Evolutionary conservation across 257 asterid genomes (phyloP).

Genomic region (Craterostigma plantagineum): DNA sequence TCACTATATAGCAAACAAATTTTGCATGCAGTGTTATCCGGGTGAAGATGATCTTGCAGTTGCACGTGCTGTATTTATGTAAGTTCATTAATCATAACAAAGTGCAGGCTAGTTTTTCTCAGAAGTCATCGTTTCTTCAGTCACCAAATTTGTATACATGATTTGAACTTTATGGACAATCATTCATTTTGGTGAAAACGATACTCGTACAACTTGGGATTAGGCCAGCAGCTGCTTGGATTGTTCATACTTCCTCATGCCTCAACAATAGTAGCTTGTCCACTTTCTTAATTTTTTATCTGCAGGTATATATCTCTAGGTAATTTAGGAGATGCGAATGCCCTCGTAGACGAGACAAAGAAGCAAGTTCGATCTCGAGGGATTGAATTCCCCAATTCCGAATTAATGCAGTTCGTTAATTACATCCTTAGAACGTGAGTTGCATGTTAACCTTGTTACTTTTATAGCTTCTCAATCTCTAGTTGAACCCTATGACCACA

Average conservation of each 20-base stretch:
- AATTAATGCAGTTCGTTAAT: slow-evolving; percentile 51
- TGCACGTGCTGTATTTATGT: slow-evolving; percentile 84
- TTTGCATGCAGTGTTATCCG: slow-evolving; percentile 76
- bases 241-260: too few species aligned
- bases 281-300: not conserved
- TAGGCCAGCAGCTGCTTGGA: too few species aligned
- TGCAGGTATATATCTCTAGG: slow-evolving; percentile 77
- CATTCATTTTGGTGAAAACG: too few species aligned
- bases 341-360: slow-evolving; percentile 58
- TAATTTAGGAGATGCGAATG: slow-evolving; percentile 87
- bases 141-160: too few species aligned
- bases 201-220: too few species aligned
- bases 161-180: too few species aligned
- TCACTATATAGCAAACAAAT: slow-evolving; percentile 6
- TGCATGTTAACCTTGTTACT: not conserved
- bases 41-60: slow-evolving; percentile 95
- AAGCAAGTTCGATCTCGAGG: slow-evolving; percentile 44
- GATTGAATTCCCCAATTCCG: slow-evolving; percentile 56
- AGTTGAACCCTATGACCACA: too few species aligned
- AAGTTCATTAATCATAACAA: slow-evolving; percentile 14
- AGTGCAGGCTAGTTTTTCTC: too few species aligned
- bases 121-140: too few species aligned
- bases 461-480: too few species aligned
- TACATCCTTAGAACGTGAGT: slow-evolving; percentile 75
- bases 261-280: too few species aligned